Conservation (phyloP, 2,329 filamentous ascomycete genomes). For the Calonectria pseudoreteaudii region DNA sequence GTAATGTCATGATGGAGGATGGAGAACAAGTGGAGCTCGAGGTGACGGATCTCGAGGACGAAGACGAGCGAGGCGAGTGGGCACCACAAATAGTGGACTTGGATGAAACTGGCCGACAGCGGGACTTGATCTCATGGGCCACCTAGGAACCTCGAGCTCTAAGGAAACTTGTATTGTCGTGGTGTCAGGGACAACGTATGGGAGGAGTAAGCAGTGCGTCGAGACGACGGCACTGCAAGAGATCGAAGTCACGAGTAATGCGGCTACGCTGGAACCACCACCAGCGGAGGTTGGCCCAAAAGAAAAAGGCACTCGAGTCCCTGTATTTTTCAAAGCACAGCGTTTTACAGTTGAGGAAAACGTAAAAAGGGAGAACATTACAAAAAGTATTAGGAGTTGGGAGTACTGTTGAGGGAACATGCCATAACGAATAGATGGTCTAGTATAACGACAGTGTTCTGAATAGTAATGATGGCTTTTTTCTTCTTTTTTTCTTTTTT, state of each 20-base stretch:
- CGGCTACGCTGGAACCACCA: background rate
- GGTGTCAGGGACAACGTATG: background rate
- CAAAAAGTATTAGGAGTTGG: background rate
- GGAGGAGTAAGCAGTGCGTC: background rate
- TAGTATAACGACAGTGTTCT: background rate
- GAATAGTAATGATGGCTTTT: background rate
- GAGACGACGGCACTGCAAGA: background rate
- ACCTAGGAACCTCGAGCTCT: conserved; percentile 40
- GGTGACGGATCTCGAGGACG: conserved; percentile 63
- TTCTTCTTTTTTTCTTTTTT: background rate
- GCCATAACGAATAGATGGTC: background rate
- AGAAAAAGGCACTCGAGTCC: background rate
- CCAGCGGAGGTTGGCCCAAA: background rate
- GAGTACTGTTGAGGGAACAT: background rate
- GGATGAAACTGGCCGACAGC: conserved; percentile 63
- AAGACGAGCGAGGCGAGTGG: conserved; percentile 66
- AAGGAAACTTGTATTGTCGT: conserved; percentile 9
- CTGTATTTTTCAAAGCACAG: background rate
- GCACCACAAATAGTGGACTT: conserved; percentile 65
- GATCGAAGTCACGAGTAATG: background rate
- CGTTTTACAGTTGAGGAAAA: background rate
- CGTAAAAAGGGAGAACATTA: background rate
- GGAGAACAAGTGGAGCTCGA: conserved; percentile 62
- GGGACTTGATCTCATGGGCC: conserved; percentile 63
- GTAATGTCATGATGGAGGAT: conserved; percentile 64